These are phyloP conservation scores for Trametes elegans DNA, from an alignment of 768 basidiomycete genomes.

Conservation along the genomic window DNA sequence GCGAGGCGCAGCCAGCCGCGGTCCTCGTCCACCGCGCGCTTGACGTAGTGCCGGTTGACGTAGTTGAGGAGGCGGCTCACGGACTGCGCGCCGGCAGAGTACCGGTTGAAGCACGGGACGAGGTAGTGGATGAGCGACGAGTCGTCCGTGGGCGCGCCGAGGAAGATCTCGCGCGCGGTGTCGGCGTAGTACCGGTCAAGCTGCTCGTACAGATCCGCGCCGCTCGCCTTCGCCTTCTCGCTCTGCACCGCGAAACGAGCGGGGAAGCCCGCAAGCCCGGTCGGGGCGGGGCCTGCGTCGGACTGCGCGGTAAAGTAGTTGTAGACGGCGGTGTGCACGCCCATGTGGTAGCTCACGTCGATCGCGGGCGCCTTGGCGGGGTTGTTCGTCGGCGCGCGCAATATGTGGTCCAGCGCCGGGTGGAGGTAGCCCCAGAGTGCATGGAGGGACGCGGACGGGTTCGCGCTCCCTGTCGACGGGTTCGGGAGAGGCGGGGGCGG, in stretches of 20 bases:
- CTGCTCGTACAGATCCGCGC: constrained; percentile 69
- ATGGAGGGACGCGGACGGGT: constrained; percentile 70
- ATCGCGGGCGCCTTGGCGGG: constrained; percentile 64
- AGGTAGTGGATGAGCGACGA: constrained; percentile 65
- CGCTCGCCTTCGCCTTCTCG: constrained; percentile 41
- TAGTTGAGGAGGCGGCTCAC: constrained; percentile 76
- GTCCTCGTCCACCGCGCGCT: constrained; percentile 76
- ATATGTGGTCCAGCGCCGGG: constrained; percentile 75
- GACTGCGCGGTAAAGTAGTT: constrained; percentile 57
- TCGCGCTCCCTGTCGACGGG: constrained; percentile 47
- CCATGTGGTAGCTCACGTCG: constrained; percentile 70
- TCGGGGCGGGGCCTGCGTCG: constrained; percentile 39
- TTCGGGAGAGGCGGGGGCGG: constrained; percentile 28
- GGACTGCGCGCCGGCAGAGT: constrained; percentile 61
- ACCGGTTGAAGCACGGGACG: constrained; percentile 69
- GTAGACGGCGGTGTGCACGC: constrained; percentile 80
- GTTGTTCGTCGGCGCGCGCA: constrained; percentile 64
- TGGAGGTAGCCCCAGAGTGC: constrained; percentile 74
- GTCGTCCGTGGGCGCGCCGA: constrained; percentile 67
- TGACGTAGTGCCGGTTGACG: constrained; percentile 68
- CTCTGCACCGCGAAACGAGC: constrained; percentile 16
- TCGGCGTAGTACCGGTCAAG: constrained; percentile 71
- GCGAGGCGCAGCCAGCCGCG: constrained; percentile 70
- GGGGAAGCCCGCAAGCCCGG: constrained; percentile 18
- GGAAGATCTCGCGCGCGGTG: constrained; percentile 55